phyloP scores from a whole-genome alignment of 2,329 filamentous ascomycete genomes.

The Corinectria fuckeliana region DNA sequence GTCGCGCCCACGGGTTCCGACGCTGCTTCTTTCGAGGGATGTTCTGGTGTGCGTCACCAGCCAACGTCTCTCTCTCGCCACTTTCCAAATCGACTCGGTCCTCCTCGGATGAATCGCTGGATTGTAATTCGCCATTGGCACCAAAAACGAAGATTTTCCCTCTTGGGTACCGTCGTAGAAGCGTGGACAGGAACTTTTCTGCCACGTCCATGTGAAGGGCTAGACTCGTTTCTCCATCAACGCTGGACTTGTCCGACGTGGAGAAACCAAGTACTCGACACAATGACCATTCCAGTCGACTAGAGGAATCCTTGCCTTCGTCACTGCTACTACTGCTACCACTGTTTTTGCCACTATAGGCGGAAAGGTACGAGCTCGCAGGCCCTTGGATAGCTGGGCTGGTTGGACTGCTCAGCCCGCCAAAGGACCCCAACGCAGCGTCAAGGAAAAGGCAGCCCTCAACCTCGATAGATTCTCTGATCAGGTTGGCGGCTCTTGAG shows the following conservation, averaged over 20 bases:
- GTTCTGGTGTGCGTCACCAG: not conserved
- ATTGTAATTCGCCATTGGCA: slow-evolving; percentile 44
- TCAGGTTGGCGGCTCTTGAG: slow-evolving; percentile 51
- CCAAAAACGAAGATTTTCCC: slow-evolving; percentile 56
- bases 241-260: slow-evolving; percentile 41
- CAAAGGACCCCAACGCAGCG: slow-evolving; percentile 34
- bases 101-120: slow-evolving; percentile 42
- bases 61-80: not conserved
- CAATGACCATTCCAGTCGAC: not conserved
- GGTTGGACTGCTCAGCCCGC: slow-evolving; percentile 22
- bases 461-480: slow-evolving; percentile 50
- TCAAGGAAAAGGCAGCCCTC: slow-evolving; percentile 46
- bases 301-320: not conserved
- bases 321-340: not conserved
- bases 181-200: slow-evolving; percentile 46
- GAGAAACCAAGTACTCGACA: slow-evolving; percentile 38
- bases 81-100: slow-evolving; percentile 14
- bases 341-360: slow-evolving; percentile 35
- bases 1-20: slow-evolving; percentile 19
- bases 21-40: slow-evolving; percentile 7
- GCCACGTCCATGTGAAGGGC: slow-evolving; percentile 40
- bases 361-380: not conserved
- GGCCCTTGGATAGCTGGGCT: slow-evolving; percentile 20
- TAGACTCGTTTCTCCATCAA: slow-evolving; percentile 36
- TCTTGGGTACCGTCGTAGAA: slow-evolving; percentile 53